Base-by-base conservation (phyloP, 768 basidiomycete genomes). In the Boletellus sp. region DNA sequence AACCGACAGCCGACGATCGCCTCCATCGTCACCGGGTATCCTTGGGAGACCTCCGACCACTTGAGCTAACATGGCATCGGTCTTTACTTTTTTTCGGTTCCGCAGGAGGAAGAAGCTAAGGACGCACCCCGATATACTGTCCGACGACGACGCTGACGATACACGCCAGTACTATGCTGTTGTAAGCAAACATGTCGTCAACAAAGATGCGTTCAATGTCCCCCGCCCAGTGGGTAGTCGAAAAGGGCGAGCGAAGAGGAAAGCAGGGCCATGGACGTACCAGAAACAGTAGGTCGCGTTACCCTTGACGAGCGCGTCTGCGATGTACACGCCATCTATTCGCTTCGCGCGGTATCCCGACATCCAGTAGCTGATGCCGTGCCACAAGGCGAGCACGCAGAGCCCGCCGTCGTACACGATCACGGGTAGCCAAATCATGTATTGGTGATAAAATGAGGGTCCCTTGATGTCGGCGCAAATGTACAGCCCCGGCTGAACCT, bases 271-370 rank as follows among this genome's bases (percentile, higher is more conserved):
- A 20, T 16, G 15, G 12, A 1, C 56, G 31, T 38, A 62, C 60
- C 46, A 56, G 13, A 56, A 11, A 50, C 53, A 53, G 38, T 62
- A 62, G 20, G 42, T 20, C 13, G n/a, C 36, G 13, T 48, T 63
- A 4, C 47, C 61, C 24, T 38, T 57, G 24, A 62, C 12, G 13
- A 60, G 48, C 3, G 23, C 28, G 6, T 43, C 40, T 23, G 54
- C 16, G 36, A 63, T n/a, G n/a, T 26, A 12, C 0, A 53, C 32
- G 2, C 48, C 49, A 6, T 47, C 20, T 11, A 34, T 9, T 19
- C 47, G 43, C 26, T 23, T 32, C 5, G 41, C 20, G 8, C 32
- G 48, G 36, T 36, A 45, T 32, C 32, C 48, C 4, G 22, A 41
- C 13, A 38, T 8, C 50, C 49, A 33, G 15, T 22, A 38, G 20